These are phyloP conservation scores for Rhazya stricta DNA, from an alignment of 257 asterid species.

Conservation along the genomic window DNA sequence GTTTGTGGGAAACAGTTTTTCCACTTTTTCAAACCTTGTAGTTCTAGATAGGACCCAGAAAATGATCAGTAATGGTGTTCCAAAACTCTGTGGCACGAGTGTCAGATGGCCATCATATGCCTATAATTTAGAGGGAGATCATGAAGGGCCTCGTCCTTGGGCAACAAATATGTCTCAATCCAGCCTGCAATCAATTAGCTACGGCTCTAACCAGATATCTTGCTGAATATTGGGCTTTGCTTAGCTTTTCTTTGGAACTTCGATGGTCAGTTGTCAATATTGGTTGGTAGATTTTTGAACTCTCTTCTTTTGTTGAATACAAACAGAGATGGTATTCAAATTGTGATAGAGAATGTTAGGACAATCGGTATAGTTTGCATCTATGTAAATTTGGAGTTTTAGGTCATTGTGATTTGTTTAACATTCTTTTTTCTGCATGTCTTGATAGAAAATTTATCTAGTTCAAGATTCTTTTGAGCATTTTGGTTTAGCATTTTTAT, in stretches of 20 bases:
- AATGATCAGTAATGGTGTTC: slow-evolving; percentile 39
- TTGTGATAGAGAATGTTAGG: neutral
- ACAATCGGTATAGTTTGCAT: neutral
- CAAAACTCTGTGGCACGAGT: slow-evolving; percentile 41
- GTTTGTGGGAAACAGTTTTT: slow-evolving; percentile 84
- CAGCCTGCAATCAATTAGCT: slow-evolving; percentile 75
- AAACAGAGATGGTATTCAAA: neutral
- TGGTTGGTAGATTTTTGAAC: neutral
- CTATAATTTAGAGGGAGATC: slow-evolving; percentile 51
- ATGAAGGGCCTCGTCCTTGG: slow-evolving; percentile 61
- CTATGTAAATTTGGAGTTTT: too few relatives aligned
- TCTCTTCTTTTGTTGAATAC: neutral
- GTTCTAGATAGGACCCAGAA: slow-evolving; percentile 85
- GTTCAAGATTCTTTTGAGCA: too few relatives aligned
- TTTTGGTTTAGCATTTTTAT: too few relatives aligned
- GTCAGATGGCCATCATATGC: slow-evolving; percentile 71
- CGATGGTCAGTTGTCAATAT: neutral
- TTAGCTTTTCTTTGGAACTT: neutral
- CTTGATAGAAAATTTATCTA: too few relatives aligned
- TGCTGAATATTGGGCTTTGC: slow-evolving; percentile 23
- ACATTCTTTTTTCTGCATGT: too few relatives aligned
- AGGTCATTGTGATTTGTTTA: neutral
- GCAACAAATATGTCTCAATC: slow-evolving; percentile 73
- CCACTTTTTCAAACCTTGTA: slow-evolving; percentile 88
- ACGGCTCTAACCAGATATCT: slow-evolving; percentile 65